Percentiles rank a stretch among this genome's conserved stretches.
phyloP scores from a whole-genome alignment of 768 basidiomycete genomes.

The Clavulina sp. region DNA sequence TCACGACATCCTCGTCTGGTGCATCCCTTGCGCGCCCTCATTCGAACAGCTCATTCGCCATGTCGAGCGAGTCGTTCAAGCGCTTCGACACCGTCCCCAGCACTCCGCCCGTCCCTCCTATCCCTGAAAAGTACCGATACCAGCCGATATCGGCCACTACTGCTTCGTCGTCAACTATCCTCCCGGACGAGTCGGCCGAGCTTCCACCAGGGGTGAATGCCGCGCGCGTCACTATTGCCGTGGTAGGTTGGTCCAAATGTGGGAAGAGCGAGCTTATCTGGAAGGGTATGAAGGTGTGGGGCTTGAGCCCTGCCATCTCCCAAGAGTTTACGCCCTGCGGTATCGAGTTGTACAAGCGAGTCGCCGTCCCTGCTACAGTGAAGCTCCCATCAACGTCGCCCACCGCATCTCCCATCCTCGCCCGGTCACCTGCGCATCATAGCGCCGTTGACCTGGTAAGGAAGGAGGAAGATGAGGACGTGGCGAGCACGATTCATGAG shows the following conservation, averaged over 20 bases:
- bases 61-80: too few species aligned
- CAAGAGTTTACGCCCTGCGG: slow-evolving; percentile 2
- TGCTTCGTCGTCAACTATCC: neutral
- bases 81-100: too few species aligned
- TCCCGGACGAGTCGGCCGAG: neutral
- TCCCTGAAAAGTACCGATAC: neutral
- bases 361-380: neutral
- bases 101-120: neutral
- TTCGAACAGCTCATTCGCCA: too few species aligned
- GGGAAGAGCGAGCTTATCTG: slow-evolving; percentile 75
- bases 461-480: too few species aligned
- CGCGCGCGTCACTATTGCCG: slow-evolving; percentile 37
- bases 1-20: neutral
- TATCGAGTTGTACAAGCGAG: neutral
- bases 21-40: neutral
- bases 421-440: too few species aligned
- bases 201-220: neutral
- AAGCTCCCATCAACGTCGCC: neutral
- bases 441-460: too few species aligned
- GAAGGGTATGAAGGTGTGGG: slow-evolving; percentile 51
- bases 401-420: neutral
- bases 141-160: neutral
- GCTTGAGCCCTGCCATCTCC: slow-evolving; percentile 6
- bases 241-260: slow-evolving; percentile 60
- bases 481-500: too few species aligned